Base-by-base conservation (phyloP, 2,329 filamentous ascomycete genomes). In the Cercospora nicotianae region DNA sequence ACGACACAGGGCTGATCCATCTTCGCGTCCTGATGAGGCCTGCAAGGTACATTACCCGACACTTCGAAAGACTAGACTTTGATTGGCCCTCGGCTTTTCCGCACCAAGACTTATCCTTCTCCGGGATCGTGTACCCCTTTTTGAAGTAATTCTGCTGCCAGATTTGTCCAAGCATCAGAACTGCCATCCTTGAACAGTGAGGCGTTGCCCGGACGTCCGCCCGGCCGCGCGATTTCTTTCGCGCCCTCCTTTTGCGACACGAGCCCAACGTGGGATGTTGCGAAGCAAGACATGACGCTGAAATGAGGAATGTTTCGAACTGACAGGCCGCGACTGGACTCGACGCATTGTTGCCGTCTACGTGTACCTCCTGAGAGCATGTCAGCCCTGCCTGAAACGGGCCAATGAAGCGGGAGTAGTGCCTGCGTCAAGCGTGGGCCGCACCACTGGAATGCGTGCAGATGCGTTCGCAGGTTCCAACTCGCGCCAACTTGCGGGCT, bases 231-330 rank as follows among this genome's bases (percentile, higher is more conserved):
- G 55, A 59, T 59, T 33, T 59, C 55, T 31, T 36, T 59, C 28
- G 55, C 55, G 51, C 51, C 33, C 63, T 65, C 63, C 63, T 60
- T 65, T 65, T 60, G 36, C 63, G 53, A 60, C 63, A 58, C 63
- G 63, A 65, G 63, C 63, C 63, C 63, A 60, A 65, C 36, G 63
- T 64, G 63, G 63, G 63, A 64, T 59, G 55, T 36, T 55, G 53
- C 48, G 36, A 33, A n/a, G 53, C 48, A 39, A 28, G 18, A 51
- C 63, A 64, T 59, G 51, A 57, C 55, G 63, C 23, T 55, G 51
- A 64, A 59, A 64, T 60, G 63, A 64, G 42, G 36, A 30, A 59
- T 65, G 63, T 65, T 65, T 65, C 63, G 63, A 57, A 45, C 31
- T 42, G 63, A 55, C 55, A 57, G 63, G 48, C 33, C 23, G 33